These are phyloP conservation scores for Choiromyces venosus DNA, from an alignment of 495 filamentous ascomycete genomes.

Conservation along the genomic window DNA sequence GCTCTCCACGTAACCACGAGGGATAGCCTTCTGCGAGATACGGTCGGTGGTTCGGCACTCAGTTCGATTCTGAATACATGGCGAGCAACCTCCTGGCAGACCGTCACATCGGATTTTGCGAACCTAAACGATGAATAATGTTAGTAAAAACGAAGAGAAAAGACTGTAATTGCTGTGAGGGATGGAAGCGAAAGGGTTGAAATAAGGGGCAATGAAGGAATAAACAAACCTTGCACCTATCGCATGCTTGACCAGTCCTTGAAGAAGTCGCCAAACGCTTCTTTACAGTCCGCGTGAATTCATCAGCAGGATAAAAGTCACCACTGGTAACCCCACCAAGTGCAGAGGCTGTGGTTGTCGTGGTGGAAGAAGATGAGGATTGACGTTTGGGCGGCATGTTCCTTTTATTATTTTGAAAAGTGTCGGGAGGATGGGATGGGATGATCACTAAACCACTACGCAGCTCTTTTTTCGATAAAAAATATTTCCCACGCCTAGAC, in stretches of 20 bases:
- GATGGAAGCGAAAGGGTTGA: conserved; percentile 5
- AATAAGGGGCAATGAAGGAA: conserved; percentile 18
- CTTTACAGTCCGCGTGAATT: conserved; percentile 64
- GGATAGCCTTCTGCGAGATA: conserved; percentile 73
- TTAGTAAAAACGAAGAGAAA: conserved; percentile 17
- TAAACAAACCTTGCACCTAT: conserved; percentile 71
- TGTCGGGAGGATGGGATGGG: conserved; percentile 14
- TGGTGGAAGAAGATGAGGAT: conserved; percentile 30
- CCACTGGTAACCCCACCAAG: conserved; percentile 22
- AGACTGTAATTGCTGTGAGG: not conserved
- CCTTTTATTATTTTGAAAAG: conserved; percentile 6
- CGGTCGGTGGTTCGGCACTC: conserved; percentile 78
- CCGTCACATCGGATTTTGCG: conserved; percentile 82
- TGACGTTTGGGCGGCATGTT: conserved; percentile 38
- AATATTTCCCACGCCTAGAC: conserved; percentile 15
- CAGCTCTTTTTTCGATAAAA: conserved; percentile 10
- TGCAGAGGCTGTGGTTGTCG: conserved; percentile 24
- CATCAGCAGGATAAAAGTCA: conserved; percentile 47
- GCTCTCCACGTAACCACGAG: conserved; percentile 67
- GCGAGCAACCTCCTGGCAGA: conserved; percentile 63
- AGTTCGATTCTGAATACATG: conserved; percentile 64
- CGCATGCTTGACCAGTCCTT: conserved; percentile 81
- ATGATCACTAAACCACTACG: conserved; percentile 24
- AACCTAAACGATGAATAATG: conserved; percentile 49
- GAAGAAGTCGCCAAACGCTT: conserved; percentile 59